Evolutionary conservation across 345 rosid species (phyloP).

Genomic region (Hypericum androsaemum): DNA sequence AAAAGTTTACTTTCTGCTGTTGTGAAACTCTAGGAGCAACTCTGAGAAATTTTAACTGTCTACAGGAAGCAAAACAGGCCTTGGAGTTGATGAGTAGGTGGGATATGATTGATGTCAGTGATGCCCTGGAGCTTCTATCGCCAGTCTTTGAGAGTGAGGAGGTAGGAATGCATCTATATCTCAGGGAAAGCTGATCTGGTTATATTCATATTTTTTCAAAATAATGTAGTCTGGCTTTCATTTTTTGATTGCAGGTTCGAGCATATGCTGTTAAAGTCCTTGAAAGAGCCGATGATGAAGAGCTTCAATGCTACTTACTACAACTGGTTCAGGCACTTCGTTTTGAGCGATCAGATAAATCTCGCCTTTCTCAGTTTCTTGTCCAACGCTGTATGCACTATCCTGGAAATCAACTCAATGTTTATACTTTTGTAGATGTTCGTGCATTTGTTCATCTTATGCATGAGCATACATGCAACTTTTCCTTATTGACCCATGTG

Average conservation of each 20-base stretch:
- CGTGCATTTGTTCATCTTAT: constrained; percentile 12
- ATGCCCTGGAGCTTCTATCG: constrained; percentile 92
- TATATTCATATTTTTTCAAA: no score
- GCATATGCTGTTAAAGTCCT: constrained; percentile 97
- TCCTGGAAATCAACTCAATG: constrained; percentile 7
- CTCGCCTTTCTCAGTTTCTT: constrained; percentile 86
- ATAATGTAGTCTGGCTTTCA: no score
- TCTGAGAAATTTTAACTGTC: constrained; percentile 13
- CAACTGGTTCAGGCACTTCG: constrained; percentile 98
- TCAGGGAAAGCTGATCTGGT: neutral
- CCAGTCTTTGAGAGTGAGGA: constrained; percentile 95
- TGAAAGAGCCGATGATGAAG: constrained; percentile 97
- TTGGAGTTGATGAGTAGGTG: constrained; percentile 80
- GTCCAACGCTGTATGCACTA: constrained; percentile 68
- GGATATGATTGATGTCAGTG: constrained; percentile 87
- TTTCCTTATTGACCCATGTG: constrained; percentile 1
- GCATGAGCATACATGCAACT: neutral
- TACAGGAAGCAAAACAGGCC: constrained; percentile 98
- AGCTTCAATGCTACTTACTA: constrained; percentile 94
- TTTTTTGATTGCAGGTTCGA: constrained; percentile 50
- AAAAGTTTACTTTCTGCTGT: neutral
- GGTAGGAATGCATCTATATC: constrained; percentile 28
- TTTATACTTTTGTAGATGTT: neutral
- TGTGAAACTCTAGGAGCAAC: neutral
- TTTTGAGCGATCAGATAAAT: constrained; percentile 92